These are phyloP conservation scores for Lupinus albus DNA, from an alignment of 306 rosid genomes.

Conservation along the genomic window DNA sequence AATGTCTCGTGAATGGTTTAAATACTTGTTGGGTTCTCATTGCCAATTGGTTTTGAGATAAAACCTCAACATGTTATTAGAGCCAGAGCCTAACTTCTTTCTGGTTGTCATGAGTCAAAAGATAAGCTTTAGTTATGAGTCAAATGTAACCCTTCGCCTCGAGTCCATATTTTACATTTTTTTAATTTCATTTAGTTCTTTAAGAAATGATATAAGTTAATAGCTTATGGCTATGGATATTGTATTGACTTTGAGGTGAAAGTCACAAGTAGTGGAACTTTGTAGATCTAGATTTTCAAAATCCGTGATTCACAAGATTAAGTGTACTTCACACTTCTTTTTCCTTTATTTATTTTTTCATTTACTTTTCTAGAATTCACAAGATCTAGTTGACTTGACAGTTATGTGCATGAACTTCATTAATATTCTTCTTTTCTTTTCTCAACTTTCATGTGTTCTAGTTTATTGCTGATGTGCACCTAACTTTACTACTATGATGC, in stretches of 20 bases:
- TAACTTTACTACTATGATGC: conserved; percentile 38
- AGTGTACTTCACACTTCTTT: conserved; percentile 39
- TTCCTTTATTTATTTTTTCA: conserved; percentile 15
- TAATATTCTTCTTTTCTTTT: conserved; percentile 45
- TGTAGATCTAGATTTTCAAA: conserved; percentile 48
- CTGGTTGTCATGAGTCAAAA: too few species aligned
- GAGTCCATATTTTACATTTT: neutral
- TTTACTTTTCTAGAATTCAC: conserved; percentile 53
- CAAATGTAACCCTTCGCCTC: too few species aligned
- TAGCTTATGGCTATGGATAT: conserved; percentile 28
- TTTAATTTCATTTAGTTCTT: conserved; percentile 27
- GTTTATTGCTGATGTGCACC: conserved; percentile 44
- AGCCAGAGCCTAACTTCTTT: too few species aligned
- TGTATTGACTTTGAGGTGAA: conserved; percentile 36
- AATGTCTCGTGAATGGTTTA: too few species aligned
- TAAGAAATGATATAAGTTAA: conserved; percentile 29
- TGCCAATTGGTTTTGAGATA: too few species aligned
- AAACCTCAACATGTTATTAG: too few species aligned
- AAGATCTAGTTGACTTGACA: conserved; percentile 64
- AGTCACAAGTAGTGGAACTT: conserved; percentile 44
- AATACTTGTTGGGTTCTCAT: too few species aligned
- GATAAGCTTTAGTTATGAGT: too few species aligned
- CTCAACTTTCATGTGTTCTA: conserved; percentile 53
- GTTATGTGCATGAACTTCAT: conserved; percentile 75
- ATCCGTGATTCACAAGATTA: conserved; percentile 88